These are phyloP conservation scores for Paulownia fortunei DNA, from an alignment of 257 asterid species.

Conservation along the genomic window DNA sequence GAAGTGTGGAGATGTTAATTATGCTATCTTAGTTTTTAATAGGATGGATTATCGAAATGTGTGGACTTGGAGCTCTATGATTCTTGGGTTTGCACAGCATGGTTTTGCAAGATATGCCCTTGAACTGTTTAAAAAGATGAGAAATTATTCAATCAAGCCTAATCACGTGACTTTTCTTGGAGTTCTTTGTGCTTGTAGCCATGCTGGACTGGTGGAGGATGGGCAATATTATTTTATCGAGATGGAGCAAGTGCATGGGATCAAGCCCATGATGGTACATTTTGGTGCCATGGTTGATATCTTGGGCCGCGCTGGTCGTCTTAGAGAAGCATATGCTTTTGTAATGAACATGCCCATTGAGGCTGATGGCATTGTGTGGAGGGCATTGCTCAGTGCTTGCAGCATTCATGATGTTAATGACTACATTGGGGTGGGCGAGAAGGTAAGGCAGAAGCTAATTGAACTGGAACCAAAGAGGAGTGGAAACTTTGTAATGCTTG, in stretches of 20 bases:
- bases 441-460: conserved; percentile 56
- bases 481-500: conserved; percentile 77
- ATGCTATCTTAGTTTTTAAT: conserved; percentile 59
- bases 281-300: conserved; percentile 80
- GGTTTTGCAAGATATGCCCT: conserved; percentile 64
- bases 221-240: conserved; percentile 53
- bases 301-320: conserved; percentile 72
- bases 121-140: conserved; percentile 55
- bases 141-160: conserved; percentile 44
- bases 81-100: conserved; percentile 77
- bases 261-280: conserved; percentile 70
- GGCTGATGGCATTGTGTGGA: conserved; percentile 76
- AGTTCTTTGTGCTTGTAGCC: conserved; percentile 84
- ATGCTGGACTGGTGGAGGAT: conserved; percentile 65
- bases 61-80: conserved; percentile 92
- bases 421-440: conserved; percentile 51
- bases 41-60: conserved; percentile 57
- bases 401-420: conserved; percentile 63
- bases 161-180: conserved; percentile 80
- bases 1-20: conserved; percentile 62
- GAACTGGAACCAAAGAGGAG: conserved; percentile 73
- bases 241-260: conserved; percentile 58
- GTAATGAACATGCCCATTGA: conserved; percentile 56
- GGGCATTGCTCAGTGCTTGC: conserved; percentile 82
- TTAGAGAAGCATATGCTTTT: conserved; percentile 63